These are phyloP conservation scores for Hirschioporus abietinus DNA, from an alignment of 768 basidiomycete genomes.

Conservation along the genomic window DNA sequence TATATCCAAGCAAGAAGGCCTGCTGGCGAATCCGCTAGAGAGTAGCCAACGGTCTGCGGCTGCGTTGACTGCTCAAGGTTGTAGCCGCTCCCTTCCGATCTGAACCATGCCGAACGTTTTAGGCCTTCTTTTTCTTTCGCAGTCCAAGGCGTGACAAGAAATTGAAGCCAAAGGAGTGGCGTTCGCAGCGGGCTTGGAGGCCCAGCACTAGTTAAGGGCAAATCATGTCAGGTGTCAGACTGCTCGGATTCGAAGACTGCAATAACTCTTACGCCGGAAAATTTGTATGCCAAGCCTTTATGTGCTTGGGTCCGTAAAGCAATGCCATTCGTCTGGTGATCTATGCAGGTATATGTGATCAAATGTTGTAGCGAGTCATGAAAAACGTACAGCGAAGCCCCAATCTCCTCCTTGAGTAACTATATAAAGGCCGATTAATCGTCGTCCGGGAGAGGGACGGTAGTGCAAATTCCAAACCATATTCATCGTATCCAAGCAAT, in stretches of 20 bases:
- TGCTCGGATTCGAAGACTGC: neutral
- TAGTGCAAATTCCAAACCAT: conserved; percentile 28
- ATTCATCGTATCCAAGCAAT: conserved; percentile 41
- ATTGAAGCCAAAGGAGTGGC: conserved; percentile 25
- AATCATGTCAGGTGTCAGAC: conserved; percentile 19
- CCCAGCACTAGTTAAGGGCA: conserved; percentile 19
- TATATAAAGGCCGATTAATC: conserved; percentile 17
- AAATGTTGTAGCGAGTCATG: neutral
- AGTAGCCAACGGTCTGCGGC: conserved; percentile 51
- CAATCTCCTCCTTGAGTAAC: conserved; percentile 48
- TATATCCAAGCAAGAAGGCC: conserved; percentile 52
- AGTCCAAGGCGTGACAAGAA: conserved; percentile 24
- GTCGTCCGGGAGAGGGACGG: neutral
- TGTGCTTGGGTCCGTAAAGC: conserved; percentile 34
- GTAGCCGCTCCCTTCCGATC: conserved; percentile 32
- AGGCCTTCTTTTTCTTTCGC: conserved; percentile 26
- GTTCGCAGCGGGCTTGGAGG: conserved; percentile 20
- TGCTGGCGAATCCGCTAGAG: conserved; percentile 51
- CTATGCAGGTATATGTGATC: conserved; percentile 16
- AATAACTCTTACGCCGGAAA: conserved; percentile 31
- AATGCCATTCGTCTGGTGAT: conserved; percentile 29
- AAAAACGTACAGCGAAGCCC: conserved; percentile 30
- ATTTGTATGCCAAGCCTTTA: conserved; percentile 52
- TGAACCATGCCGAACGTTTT: conserved; percentile 20
- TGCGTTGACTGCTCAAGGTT: conserved; percentile 34